These are phyloP conservation scores for Sporobolomyces phaffii DNA, from an alignment of 768 basidiomycete genomes.

Conservation along the genomic window DNA sequence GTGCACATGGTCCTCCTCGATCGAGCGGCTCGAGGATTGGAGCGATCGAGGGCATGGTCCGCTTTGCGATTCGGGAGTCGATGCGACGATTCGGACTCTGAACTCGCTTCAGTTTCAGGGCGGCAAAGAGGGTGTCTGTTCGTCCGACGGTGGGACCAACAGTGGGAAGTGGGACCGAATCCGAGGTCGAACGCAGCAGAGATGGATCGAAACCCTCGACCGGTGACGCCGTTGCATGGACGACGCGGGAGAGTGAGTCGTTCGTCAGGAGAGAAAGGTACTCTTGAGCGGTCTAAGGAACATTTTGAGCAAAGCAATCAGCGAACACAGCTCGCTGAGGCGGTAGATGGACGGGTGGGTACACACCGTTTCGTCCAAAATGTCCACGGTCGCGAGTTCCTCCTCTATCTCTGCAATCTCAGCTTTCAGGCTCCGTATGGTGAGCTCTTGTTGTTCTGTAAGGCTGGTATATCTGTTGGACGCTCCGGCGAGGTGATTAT, in stretches of 20 bases:
- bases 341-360: background rate
- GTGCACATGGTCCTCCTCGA: too few relatives aligned
- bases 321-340: too few relatives aligned
- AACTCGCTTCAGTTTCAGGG: background rate
- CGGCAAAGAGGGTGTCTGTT: background rate
- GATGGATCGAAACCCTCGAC: conserved; percentile 15
- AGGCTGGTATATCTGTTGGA: background rate
- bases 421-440: conserved; percentile 13
- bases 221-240: background rate
- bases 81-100: background rate
- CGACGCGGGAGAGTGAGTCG: background rate
- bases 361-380: conserved; percentile 14
- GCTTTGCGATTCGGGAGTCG: too few relatives aligned
- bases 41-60: too few relatives aligned
- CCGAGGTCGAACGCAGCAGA: background rate
- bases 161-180: background rate
- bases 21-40: too few relatives aligned
- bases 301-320: background rate
- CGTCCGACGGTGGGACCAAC: too few relatives aligned
- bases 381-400: conserved; percentile 20
- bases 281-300: conserved; percentile 2
- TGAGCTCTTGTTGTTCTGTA: conserved; percentile 12
- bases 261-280: conserved; percentile 24
- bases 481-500: too few relatives aligned
- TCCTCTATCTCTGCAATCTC: conserved; percentile 21